A percentile compares a stretch with the other conserved stretches of the same genome.
Conservation (phyloP, 2,329 filamentous ascomycete species). For the Cryoendolithus antarcticus region DNA sequence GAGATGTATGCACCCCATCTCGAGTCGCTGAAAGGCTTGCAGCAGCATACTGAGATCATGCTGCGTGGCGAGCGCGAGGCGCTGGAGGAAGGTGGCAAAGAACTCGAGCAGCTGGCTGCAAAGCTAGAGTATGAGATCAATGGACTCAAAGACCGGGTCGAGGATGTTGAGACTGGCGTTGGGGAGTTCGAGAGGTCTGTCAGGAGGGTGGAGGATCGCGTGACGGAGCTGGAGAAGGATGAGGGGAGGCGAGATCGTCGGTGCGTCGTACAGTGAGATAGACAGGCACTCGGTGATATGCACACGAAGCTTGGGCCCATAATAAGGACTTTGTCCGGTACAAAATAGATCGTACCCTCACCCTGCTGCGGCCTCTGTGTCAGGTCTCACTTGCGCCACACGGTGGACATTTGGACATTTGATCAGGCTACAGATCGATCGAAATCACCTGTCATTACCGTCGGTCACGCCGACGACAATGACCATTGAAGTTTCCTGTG, state of each 20-base stretch:
- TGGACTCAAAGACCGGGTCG: constrained; percentile 63
- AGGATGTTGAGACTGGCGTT: constrained; percentile 77
- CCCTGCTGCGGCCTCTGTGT: too few species aligned
- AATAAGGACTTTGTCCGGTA: too few species aligned
- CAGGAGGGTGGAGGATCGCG: constrained; percentile 30
- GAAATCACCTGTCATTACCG: too few species aligned
- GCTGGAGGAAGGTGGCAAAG: constrained; percentile 59
- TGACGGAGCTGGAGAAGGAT: constrained; percentile 49
- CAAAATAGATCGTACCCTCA: too few species aligned
- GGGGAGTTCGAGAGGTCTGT: constrained; percentile 69
- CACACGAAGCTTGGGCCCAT: too few species aligned
- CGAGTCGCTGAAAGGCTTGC: constrained; percentile 57
- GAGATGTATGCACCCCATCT: constrained; percentile 55
- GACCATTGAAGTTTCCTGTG: too few species aligned
- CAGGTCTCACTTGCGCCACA: too few species aligned
- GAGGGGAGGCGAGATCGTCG: constrained; percentile 18
- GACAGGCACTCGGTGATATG: constrained; percentile 26
- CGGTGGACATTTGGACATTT: too few species aligned
- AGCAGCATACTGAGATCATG: constrained; percentile 55
- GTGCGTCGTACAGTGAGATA: constrained; percentile 13
- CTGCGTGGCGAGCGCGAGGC: constrained; percentile 56
- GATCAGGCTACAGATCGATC: too few species aligned
- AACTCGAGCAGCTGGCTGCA: constrained; percentile 67
- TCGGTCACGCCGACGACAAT: too few species aligned
- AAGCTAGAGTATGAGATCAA: constrained; percentile 89